Evolutionary conservation across 2,329 filamentous ascomycete species (phyloP).

Genomic region (Fusarium albosuccineum): DNA sequence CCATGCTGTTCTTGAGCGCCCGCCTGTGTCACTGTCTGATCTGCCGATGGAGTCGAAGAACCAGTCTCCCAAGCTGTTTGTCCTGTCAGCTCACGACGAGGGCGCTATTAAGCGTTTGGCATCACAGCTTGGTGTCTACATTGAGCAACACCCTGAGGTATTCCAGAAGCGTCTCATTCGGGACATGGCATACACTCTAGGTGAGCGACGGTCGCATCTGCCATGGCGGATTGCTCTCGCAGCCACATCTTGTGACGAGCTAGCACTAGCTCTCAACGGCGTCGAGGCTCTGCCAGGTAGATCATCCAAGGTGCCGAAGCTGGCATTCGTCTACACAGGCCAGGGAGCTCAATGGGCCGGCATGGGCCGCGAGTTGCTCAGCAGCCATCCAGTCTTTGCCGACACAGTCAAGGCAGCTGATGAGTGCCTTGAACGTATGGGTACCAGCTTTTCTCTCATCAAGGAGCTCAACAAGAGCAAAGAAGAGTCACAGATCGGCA

Average conservation of each 20-base stretch:
- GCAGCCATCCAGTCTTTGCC: not conserved
- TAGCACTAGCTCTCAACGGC: constrained; percentile 1
- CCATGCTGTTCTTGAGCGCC: constrained; percentile 12
- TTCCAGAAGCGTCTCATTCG: constrained; percentile 1
- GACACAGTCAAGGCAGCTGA: not conserved
- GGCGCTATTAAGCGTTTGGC: not conserved
- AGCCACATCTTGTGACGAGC: not conserved
- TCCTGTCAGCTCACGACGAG: constrained; percentile 20
- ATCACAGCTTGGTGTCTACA: not conserved
- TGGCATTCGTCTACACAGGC: constrained; percentile 29
- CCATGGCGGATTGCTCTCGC: constrained; percentile 12
- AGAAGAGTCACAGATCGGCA: constrained; percentile 6
- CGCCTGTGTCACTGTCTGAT: not conserved
- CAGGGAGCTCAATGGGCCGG: constrained; percentile 32
- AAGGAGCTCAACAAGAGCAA: constrained; percentile 13
- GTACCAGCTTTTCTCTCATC: not conserved
- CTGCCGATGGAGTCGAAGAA: not conserved
- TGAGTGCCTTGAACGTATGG: constrained; percentile 10
- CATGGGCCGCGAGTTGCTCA: constrained; percentile 25
- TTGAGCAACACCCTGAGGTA: not conserved
- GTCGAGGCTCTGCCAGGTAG: not conserved
- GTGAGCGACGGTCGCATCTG: not conserved
- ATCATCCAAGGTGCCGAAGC: not conserved
- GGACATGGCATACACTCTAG: constrained; percentile 22
- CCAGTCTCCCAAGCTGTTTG: constrained; percentile 1